Evolutionary conservation across 495 filamentous ascomycete species (phyloP), one percentile per base, ranked within the genome.

Genomic region (Cetradonia linearis): DNA sequence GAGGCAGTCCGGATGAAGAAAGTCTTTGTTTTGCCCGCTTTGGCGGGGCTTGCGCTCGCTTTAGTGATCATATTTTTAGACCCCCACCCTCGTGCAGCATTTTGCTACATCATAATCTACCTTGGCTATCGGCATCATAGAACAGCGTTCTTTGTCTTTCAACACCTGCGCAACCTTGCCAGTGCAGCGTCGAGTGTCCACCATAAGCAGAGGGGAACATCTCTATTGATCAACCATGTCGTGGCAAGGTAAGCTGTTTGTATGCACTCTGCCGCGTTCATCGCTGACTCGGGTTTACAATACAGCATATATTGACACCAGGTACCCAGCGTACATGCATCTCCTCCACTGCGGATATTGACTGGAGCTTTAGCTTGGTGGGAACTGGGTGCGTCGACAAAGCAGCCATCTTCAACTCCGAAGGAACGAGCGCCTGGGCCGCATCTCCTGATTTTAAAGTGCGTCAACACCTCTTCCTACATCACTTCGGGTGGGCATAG

Each of bases 361-460:
- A 68, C 65, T 42, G 56, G 54, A 56, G 34, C 60, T 55, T 27
- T 61, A 91, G 91, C 82, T 82, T 97, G 65, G 81, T 97, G 69
- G 88, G 81, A 75, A 84, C 79, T 65, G 84, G 84, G 67, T 86
- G 93, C 72, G 75, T 96, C 73, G 87, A 93, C 78, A 85, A 87
- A 75, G 93, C 83, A 67, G 88, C 87, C 69, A 94, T 96, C 72
- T 83, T 92, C 76, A 88, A 84, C 74, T 75, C 73, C 61, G 84
- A 86, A 62, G 89, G 91, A 69, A 86, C 88, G 70, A 88, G 84
- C 70, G 78, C 85, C 65, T 95, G 91, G 89, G 91, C 91, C 59
- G 69, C 76, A n/a, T 81, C 83, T 25, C 20, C 78, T 23, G 81
- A 76, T 62, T 94, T 94, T 77, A 72, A 71, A 64, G 91, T 95